Conservation (phyloP, 1,284 basidiomycete species). For the Cryptococcus sp. region DNA sequence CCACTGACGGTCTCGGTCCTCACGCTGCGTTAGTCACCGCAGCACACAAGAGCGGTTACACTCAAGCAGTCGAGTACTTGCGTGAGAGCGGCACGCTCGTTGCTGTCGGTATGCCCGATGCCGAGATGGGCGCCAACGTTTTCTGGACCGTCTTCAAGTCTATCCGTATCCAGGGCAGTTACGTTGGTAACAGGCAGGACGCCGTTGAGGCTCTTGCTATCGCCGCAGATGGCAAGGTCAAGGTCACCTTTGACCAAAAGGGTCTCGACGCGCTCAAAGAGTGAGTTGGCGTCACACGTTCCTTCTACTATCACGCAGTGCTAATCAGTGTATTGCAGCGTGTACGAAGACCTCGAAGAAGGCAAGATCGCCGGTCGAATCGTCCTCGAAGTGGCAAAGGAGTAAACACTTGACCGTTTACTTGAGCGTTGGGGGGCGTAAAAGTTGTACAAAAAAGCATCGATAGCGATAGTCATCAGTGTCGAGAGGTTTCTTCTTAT, state of each 20-base stretch:
- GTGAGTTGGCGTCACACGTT: constrained; percentile 5
- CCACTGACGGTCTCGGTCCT: constrained; percentile 68
- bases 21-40: constrained; percentile 71
- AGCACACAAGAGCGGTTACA: constrained; percentile 60
- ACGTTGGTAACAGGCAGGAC: constrained; percentile 73
- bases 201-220: constrained; percentile 70
- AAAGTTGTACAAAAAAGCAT: neutral
- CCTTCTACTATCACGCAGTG: neutral
- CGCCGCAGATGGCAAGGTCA: constrained; percentile 68
- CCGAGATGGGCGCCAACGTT: constrained; percentile 63
- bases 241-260: constrained; percentile 56
- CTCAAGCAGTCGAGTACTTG: constrained; percentile 70
- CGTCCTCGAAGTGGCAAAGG: constrained; percentile 20
- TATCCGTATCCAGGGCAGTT: constrained; percentile 70
- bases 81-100: constrained; percentile 66
- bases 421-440: neutral
- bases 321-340: constrained; percentile 5
- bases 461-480: no score
- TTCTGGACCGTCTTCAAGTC: constrained; percentile 74
- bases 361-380: constrained; percentile 25
- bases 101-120: constrained; percentile 70
- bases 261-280: constrained; percentile 16
- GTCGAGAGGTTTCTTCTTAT: no score
- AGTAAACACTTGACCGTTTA: constrained; percentile 4
- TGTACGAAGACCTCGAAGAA: constrained; percentile 22